A percentile compares a stretch with the other conserved stretches of the same genome.
Evolutionary conservation across 2,329 filamentous ascomycete genomes (phyloP).

Genomic region (Curvularia eragrostidis): DNA sequence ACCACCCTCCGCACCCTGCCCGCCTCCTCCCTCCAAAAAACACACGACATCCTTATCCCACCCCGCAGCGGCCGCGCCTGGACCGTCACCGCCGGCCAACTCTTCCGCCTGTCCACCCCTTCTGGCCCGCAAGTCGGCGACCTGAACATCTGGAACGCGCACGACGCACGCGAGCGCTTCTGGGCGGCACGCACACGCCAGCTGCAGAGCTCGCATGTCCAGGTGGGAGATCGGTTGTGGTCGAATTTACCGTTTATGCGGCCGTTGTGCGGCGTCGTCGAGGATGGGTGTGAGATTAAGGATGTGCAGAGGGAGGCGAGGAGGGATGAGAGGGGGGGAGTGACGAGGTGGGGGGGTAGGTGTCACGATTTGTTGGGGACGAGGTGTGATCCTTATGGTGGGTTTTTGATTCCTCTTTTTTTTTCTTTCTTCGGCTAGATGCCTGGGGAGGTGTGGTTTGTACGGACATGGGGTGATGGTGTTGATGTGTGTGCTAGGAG

Average conservation of each 20-base stretch:
- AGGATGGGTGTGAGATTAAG: conserved; percentile 64
- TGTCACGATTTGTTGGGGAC: conserved; percentile 83
- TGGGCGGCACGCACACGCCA: conserved; percentile 83
- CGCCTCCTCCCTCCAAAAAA: conserved; percentile 17
- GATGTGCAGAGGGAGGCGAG: conserved; percentile 46
- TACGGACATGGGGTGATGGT: too few relatives aligned
- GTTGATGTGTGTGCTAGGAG: too few relatives aligned
- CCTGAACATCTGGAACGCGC: conserved; percentile 79
- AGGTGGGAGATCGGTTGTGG: conserved; percentile 76
- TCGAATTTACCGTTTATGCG: conserved; percentile 78
- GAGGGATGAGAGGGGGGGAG: conserved; percentile 54
- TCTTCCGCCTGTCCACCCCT: conserved; percentile 77
- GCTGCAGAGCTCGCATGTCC: conserved; percentile 77
- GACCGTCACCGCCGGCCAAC: conserved; percentile 70
- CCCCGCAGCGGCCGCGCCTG: conserved; percentile 78
- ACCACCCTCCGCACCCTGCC: conserved; percentile 25
- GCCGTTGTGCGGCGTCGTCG: conserved; percentile 71
- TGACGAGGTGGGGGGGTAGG: conserved; percentile 67
- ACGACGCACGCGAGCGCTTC: conserved; percentile 80
- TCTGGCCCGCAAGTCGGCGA: conserved; percentile 80
- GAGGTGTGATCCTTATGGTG: conserved; percentile 78
- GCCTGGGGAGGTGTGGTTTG: too few relatives aligned
- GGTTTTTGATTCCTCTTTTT: neutral
- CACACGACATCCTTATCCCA: conserved; percentile 60
- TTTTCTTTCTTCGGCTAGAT: too few relatives aligned